Conservation (phyloP, 1,284 basidiomycete species). For the Ustilago sp. region DNA sequence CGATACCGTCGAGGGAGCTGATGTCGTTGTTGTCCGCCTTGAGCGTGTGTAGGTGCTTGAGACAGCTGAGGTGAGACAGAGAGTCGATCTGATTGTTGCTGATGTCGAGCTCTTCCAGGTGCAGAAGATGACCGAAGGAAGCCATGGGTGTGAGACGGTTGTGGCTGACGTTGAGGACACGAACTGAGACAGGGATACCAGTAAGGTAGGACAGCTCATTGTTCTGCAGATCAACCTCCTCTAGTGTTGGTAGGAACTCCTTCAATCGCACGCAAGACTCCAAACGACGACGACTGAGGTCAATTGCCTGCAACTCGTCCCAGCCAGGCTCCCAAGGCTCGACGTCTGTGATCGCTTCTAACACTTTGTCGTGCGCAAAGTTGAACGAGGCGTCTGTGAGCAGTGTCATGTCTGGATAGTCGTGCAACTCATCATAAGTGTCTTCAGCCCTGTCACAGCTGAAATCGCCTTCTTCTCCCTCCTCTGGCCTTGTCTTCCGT, state of each 20-base stretch:
- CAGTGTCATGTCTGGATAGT: slow-evolving; percentile 59
- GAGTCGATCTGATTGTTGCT: slow-evolving; percentile 88
- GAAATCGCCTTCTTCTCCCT: slow-evolving; percentile 15
- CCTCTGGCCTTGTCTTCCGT: slow-evolving; percentile 25
- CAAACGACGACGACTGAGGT: slow-evolving; percentile 81
- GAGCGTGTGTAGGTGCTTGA: slow-evolving; percentile 82
- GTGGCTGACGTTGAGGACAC: slow-evolving; percentile 46
- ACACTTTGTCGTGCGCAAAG: slow-evolving; percentile 87
- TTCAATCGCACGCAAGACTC: slow-evolving; percentile 92
- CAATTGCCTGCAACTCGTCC: slow-evolving; percentile 82
- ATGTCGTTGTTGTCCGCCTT: slow-evolving; percentile 88
- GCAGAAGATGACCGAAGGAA: slow-evolving; percentile 86
- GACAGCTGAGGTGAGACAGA: slow-evolving; percentile 47
- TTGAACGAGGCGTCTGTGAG: slow-evolving; percentile 92
- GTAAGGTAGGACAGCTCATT: slow-evolving; percentile 64
- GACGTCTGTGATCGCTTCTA: slow-evolving; percentile 92
- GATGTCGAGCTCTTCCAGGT: slow-evolving; percentile 89
- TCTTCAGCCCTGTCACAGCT: slow-evolving; percentile 31
- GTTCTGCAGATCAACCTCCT: slow-evolving; percentile 78
- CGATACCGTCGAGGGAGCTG: slow-evolving; percentile 80
- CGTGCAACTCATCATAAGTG: slow-evolving; percentile 50
- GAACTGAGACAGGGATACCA: slow-evolving; percentile 60
- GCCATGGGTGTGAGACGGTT: slow-evolving; percentile 83
- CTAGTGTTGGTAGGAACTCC: slow-evolving; percentile 89
- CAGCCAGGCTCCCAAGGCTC: slow-evolving; percentile 95